Base-by-base conservation (phyloP, 495 filamentous ascomycete species). In the Podospora conica region DNA sequence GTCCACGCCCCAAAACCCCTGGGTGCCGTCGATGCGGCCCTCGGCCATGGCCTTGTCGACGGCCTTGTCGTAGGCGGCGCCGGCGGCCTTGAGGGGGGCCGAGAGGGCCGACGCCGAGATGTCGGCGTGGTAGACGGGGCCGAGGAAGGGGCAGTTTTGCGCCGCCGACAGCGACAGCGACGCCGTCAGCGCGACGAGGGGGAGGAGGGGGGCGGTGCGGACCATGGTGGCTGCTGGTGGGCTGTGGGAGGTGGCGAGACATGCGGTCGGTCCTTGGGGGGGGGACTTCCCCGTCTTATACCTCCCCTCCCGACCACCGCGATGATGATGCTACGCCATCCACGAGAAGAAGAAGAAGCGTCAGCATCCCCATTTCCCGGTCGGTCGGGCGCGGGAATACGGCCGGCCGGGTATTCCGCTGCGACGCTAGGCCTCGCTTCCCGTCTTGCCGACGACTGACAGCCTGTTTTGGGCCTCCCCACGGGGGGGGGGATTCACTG, bases 61-160 rank as follows among this genome's bases (percentile, higher is more conserved):
- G 11, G 33, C 61, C 15, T 25, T 31, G 24, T 63, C 61, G 48
- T 55, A 63, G 2, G 61, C 61, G 7, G 40, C 53, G 1, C 20
- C 15, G n/a, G 55, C 55, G 55, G 55, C 55, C 55, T 25, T 56
- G 55, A 56, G 55, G 3, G 55, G 55, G 21, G 18, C 55, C 1
- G 40, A 48, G 6, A n/a, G 15, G 40, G 40, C 7, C 11, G 40
- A 15, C 0, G 61, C 61, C 25, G 61, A 55, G 40, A 63, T 27
- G 61, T 63, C 12, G 61, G 21, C 23, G 40, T 11, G 53, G 48
- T 63, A 63, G 6, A 48, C 61, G 4, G 61, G 61, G 12, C 61
- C 61, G 11, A 63, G 61, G 24, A 55, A 63, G 6, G 61, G 61
- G 61, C 61, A 63, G 61, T 63, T 63, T 63, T 63, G 61, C 21